Conservation (phyloP, 2,329 filamentous ascomycete species). For the Fusarium oxysporum region DNA sequence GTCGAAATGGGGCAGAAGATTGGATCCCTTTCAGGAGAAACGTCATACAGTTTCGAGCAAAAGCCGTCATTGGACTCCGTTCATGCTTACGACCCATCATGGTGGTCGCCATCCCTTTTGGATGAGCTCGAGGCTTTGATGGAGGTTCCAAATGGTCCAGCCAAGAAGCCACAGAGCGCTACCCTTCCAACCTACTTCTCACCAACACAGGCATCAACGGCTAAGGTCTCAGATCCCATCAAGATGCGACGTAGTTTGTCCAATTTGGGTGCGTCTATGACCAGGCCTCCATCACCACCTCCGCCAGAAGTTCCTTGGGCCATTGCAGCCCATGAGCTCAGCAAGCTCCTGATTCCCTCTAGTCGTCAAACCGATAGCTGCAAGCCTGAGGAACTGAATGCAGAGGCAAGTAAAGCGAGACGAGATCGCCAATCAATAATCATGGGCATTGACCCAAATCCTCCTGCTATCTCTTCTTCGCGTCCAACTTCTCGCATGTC, state of each 20-base stretch:
- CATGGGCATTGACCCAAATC: conserved; percentile 44
- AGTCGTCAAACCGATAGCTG: conserved; percentile 81
- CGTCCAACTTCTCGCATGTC: conserved; percentile 73
- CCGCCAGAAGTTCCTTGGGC: conserved; percentile 88
- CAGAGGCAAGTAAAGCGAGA: conserved; percentile 71
- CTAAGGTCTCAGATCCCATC: conserved; percentile 78
- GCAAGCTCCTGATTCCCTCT: conserved; percentile 82
- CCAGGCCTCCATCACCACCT: conserved; percentile 70
- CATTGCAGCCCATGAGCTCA: conserved; percentile 83
- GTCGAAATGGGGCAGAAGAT: conserved; percentile 69
- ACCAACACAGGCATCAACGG: conserved; percentile 87
- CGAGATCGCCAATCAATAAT: conserved; percentile 72
- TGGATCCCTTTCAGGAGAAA: conserved; percentile 53
- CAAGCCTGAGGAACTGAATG: conserved; percentile 81
- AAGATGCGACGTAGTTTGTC: conserved; percentile 74
- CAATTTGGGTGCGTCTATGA: conserved; percentile 57
- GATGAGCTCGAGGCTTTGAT: conserved; percentile 75
- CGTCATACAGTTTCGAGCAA: conserved; percentile 23
- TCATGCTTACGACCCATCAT: conserved; percentile 71
- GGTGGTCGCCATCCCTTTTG: conserved; percentile 77
- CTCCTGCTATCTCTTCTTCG: conserved; percentile 49
- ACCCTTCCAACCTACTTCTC: conserved; percentile 81
- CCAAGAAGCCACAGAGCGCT: conserved; percentile 65
- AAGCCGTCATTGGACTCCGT: conserved; percentile 42
- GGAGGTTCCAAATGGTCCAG: conserved; percentile 60